Base-by-base conservation (phyloP, 2,329 filamentous ascomycete species). In the Neofusicoccum umdonicola region DNA sequence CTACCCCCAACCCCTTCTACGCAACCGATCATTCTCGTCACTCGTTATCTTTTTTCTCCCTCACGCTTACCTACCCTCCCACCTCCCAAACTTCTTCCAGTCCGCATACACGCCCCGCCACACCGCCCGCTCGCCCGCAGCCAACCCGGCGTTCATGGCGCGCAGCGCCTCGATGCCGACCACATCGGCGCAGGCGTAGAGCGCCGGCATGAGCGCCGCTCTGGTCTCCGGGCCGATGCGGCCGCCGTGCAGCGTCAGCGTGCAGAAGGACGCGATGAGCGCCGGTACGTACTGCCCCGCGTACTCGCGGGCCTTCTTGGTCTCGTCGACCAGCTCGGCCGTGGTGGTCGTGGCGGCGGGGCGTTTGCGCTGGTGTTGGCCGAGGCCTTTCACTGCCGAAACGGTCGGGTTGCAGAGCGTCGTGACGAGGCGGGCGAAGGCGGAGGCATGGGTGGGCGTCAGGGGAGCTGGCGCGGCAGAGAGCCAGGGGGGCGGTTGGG, bases 331-430 rank as follows among this genome's bases (percentile, higher is more conserved):
- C 31, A 89, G 80, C 0, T 77, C 78, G 56, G 56, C 56, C 4
- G 56, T 58, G 8, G 41, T 34, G 3, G 54, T 31, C 11, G 69
- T 66, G 13, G 52, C 39, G 6, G 69, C 67, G 12, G 61, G 62
- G 35, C 65, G 66, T 57, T 66, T 66, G 57, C 66, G 27, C 7
- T 31, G 68, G 35, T 69, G 68, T 34, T 69, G 68, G 15, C 80
- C 78, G 51, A 77, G 76, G 7, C 79, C 78, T 13, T 81, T 77
- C 4, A 86, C 82, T 1, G 84, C 81, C 0, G 84, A 85, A 51
- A 85, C 81, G 0, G 86, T 86, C 0, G 87, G 87, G 62, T 86
- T 85, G 76, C 85, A 87, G 58, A 89, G 81, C 0, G 84, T 82
- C n/a, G 83, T 83, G 22, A 89, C 79, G 8, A 88, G 75, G 9